A percentile compares a stretch with the other conserved stretches of the same genome.
Conservation (phyloP, 2,329 filamentous ascomycete species). For the Pseudocercospora macadamiae region DNA sequence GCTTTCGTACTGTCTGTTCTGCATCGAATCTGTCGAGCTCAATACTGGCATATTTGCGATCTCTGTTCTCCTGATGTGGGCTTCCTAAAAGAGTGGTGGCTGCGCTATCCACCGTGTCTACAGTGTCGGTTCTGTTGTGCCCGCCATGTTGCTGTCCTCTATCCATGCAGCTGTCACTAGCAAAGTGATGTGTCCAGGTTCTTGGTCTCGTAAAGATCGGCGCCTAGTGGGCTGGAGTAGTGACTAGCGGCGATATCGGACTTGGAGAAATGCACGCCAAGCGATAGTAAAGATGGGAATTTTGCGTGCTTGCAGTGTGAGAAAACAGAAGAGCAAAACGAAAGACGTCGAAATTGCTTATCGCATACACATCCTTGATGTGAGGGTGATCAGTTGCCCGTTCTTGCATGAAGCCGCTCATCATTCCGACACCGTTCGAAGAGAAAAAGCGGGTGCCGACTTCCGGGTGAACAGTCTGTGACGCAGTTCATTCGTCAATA, state of each 20-base stretch:
- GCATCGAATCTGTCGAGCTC: constrained; percentile 19
- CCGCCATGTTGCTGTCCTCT: constrained; percentile 4
- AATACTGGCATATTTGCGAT: constrained; percentile 27
- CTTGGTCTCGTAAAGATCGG: constrained; percentile 6
- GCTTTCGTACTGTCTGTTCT: constrained; percentile 17
- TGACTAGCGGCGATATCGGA: constrained; percentile 16
- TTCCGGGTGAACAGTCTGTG: background rate
- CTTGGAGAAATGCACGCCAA: constrained; percentile 9
- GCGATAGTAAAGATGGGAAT: background rate
- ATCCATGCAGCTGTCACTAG: constrained; percentile 18
- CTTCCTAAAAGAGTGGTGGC: constrained; percentile 32
- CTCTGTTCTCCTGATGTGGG: constrained; percentile 18
- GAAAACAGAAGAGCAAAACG: background rate
- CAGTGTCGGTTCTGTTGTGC: constrained; percentile 11
- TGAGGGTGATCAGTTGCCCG: background rate
- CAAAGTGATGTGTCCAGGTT: background rate
- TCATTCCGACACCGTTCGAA: background rate
- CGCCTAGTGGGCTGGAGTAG: constrained; percentile 1
- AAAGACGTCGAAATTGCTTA: background rate
- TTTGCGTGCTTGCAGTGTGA: background rate
- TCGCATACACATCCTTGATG: background rate
- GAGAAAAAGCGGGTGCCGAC: constrained; percentile 15
- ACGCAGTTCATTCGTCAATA: background rate
- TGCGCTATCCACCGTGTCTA: constrained; percentile 31
- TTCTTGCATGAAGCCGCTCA: background rate